Conservation (phyloP, 257 asterid genomes). For the Fraxinus pennsylvanica region DNA sequence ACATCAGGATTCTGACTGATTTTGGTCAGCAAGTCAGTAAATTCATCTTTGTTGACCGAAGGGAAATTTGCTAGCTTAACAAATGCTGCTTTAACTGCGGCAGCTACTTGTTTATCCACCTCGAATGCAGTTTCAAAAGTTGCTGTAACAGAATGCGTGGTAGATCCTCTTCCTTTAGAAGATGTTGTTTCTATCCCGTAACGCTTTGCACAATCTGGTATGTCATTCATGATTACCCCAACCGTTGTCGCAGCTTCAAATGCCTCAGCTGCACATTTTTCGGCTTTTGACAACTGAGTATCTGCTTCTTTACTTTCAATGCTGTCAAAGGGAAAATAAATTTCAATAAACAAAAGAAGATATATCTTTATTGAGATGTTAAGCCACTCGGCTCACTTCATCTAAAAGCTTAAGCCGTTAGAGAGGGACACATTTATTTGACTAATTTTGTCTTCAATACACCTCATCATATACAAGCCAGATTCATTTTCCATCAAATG, state of each 20-base stretch:
- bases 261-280: conserved; percentile 68
- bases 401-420: not conserved
- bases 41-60: conserved; percentile 66
- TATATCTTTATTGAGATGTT: not conserved
- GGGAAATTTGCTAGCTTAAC: conserved; percentile 71
- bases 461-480: no score
- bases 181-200: conserved; percentile 54
- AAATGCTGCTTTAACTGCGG: conserved; percentile 82
- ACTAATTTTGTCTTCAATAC: no score
- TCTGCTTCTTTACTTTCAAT: conserved; percentile 82
- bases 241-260: conserved; percentile 67
- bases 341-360: not conserved
- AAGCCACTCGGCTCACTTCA: not conserved
- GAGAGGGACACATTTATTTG: not conserved
- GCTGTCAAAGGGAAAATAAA: conserved; percentile 37
- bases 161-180: conserved; percentile 46
- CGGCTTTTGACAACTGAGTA: conserved; percentile 57
- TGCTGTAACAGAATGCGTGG: conserved; percentile 68
- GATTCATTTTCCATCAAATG: no score
- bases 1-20: conserved; percentile 81
- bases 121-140: conserved; percentile 85
- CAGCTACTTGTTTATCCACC: conserved; percentile 93
- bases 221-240: conserved; percentile 83
- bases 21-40: conserved; percentile 68
- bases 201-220: conserved; percentile 52